Conservation (phyloP, 495 filamentous ascomycete species). For the Daldinia grandis region DNA sequence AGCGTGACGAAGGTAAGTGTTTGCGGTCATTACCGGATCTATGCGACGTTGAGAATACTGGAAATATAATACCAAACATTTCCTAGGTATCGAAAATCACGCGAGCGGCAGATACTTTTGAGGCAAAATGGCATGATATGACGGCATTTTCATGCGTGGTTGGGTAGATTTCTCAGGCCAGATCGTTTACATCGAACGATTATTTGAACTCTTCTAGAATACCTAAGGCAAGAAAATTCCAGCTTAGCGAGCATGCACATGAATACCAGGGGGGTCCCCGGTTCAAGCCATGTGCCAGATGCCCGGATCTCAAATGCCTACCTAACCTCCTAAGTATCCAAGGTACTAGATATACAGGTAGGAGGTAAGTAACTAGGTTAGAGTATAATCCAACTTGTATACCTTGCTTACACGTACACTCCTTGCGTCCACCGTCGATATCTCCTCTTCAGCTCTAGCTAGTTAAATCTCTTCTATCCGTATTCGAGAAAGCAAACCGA, state of each 20-base stretch:
- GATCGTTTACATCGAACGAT: conserved; percentile 35
- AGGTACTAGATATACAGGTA: too few relatives aligned
- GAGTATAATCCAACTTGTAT: too few relatives aligned
- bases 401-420: background rate
- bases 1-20: conserved; percentile 10
- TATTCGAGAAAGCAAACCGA: background rate
- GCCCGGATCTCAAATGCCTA: conserved; percentile 25
- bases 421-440: background rate
- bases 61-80: conserved; percentile 1
- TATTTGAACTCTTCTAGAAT: conserved; percentile 30
- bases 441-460: conserved; percentile 1
- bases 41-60: background rate
- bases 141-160: conserved; percentile 34
- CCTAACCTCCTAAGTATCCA: too few relatives aligned
- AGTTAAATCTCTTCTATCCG: background rate
- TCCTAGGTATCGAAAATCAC: conserved; percentile 9
- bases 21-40: conserved; percentile 27
- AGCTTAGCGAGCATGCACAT: conserved; percentile 23
- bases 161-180: conserved; percentile 23
- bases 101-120: conserved; percentile 9
- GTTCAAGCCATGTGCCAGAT: conserved; percentile 18
- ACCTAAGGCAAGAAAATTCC: conserved; percentile 18
- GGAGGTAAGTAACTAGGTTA: too few relatives aligned
- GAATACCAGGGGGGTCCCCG: conserved; percentile 13
- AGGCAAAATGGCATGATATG: conserved; percentile 38